Evolutionary conservation across 2,329 filamentous ascomycete genomes (phyloP).

Genomic region (Colletotrichum lindemuthianum): DNA sequence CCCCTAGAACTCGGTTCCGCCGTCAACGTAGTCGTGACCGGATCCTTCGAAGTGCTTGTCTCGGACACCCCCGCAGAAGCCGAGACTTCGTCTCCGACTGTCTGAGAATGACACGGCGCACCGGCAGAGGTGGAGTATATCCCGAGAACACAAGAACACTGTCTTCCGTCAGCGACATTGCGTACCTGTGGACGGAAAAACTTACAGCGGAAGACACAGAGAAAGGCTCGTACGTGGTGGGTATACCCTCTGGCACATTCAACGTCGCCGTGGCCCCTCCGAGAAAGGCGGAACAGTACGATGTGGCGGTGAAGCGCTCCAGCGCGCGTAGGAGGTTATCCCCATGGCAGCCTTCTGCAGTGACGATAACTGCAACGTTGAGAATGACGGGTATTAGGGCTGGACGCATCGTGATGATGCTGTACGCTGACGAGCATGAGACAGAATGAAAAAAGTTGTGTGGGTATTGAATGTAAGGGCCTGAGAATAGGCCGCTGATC

Average conservation of each 20-base stretch:
- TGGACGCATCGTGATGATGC: neutral
- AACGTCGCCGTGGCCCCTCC: neutral
- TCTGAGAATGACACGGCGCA: constrained; percentile 1
- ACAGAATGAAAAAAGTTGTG: neutral
- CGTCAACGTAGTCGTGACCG: no score
- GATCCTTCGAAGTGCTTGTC: no score
- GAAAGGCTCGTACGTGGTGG: constrained; percentile 10
- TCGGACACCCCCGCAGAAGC: neutral
- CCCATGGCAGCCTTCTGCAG: constrained; percentile 25
- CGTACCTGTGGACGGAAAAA: neutral
- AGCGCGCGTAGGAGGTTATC: constrained; percentile 35
- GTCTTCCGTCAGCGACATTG: neutral
- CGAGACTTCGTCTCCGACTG: neutral
- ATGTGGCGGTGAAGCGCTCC: constrained; percentile 25
- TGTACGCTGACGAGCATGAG: neutral
- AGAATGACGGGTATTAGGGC: neutral
- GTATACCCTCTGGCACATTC: neutral
- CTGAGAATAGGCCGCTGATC: neutral
- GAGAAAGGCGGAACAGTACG: constrained; percentile 21
- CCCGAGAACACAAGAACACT: constrained; percentile 32
- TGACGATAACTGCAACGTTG: neutral
- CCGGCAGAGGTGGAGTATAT: neutral
- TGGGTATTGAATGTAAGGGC: neutral
- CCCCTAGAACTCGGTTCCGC: no score
- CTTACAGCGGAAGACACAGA: constrained; percentile 28